Percentiles rank a stretch among this genome's conserved stretches.
phyloP scores from a whole-genome alignment of 768 basidiomycete genomes.

The Hemileccinum impolitum region DNA sequence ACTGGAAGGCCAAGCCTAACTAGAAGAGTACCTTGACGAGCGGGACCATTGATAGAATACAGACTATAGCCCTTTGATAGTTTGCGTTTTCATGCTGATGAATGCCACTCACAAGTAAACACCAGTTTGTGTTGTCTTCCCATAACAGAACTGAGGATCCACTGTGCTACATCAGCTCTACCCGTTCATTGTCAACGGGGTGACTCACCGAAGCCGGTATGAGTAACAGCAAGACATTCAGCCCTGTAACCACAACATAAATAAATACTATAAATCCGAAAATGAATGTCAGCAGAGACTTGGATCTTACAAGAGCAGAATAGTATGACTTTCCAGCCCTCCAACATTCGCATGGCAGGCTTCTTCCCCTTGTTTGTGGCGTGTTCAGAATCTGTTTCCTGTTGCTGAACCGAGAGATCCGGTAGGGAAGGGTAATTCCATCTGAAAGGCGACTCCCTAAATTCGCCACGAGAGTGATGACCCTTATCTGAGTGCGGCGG shows the following conservation, averaged over 20 bases:
- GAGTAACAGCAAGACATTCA: slow-evolving; percentile 63
- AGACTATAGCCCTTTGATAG: slow-evolving; percentile 40
- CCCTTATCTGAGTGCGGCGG: slow-evolving; percentile 11
- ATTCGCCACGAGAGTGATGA: slow-evolving; percentile 16
- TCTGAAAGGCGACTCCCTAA: slow-evolving; percentile 28
- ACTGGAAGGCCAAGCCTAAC: not conserved
- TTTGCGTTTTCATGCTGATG: not conserved
- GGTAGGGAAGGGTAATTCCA: slow-evolving; percentile 29
- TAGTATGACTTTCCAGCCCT: slow-evolving; percentile 54
- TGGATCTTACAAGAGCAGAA: slow-evolving; percentile 52
- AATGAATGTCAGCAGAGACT: not conserved
- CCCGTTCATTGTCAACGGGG: not conserved
- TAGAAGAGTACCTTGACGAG: slow-evolving; percentile 58
- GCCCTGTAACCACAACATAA: slow-evolving; percentile 42
- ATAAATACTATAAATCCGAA: not conserved
- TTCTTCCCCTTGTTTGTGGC: slow-evolving; percentile 1
- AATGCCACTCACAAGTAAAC: slow-evolving; percentile 52
- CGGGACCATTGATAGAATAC: slow-evolving; percentile 69
- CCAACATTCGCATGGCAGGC: slow-evolving; percentile 27
- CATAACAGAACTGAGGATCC: slow-evolving; percentile 49
- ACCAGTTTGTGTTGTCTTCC: slow-evolving; percentile 50
- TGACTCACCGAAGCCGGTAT: slow-evolving; percentile 65
- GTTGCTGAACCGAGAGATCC: slow-evolving; percentile 15
- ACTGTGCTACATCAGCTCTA: slow-evolving; percentile 37
- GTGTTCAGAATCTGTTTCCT: not conserved